Base-by-base conservation (phyloP, 108 stramenopile species). In the Cyclotella cryptica region DNA sequence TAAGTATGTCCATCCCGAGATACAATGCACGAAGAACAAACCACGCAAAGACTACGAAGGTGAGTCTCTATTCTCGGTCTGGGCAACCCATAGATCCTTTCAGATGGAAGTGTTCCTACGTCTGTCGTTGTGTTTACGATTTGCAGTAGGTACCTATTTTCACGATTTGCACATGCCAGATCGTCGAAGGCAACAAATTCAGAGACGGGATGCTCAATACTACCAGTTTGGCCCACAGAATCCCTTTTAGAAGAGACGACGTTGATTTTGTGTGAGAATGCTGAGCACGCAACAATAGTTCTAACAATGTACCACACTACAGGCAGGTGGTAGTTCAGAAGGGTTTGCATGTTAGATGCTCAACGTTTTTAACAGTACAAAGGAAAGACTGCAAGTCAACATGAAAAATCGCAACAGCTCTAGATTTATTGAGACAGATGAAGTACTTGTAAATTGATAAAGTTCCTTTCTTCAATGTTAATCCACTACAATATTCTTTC, bases 91-190 rank as follows among this genome's bases (percentile, higher is more conserved):
- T 39, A 29, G 57, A 60, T 71, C 71, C 27, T 71, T 71, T 58
- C 71, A 71, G 28, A 49, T 71, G 26, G 71, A 71, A 60, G 71
- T 60, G 42, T 59, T 71, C 26, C 10, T 71, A 41, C 35, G 71
- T 29, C 71, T 71, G 28, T 71, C 71, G 26, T n/a, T 71, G 14
- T 71, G 71, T 59, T 42, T 71, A 46, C 55, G 57, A 30, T 43
- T 71, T 9, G 71, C 71, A 29, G 30, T 60, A 24, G 71, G 71
- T 18, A 71, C 58, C 13, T 71, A 71, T 41, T 71, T 54, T 71
- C 71, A 71, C 18, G 71, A 71, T 8, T 21, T 27, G 10, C 54
- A 71, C 39, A 27, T 59, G 41, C 71, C 71, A 28, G 71, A 71
- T 26, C 42, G 58, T n/a, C 11, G 71, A 27, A 71, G n/a, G n/a